Percentiles rank a stretch among this genome's conserved stretches.
Evolutionary conservation across 2,329 filamentous ascomycete species (phyloP).

Genomic region (Aureobasidium uvarum): DNA sequence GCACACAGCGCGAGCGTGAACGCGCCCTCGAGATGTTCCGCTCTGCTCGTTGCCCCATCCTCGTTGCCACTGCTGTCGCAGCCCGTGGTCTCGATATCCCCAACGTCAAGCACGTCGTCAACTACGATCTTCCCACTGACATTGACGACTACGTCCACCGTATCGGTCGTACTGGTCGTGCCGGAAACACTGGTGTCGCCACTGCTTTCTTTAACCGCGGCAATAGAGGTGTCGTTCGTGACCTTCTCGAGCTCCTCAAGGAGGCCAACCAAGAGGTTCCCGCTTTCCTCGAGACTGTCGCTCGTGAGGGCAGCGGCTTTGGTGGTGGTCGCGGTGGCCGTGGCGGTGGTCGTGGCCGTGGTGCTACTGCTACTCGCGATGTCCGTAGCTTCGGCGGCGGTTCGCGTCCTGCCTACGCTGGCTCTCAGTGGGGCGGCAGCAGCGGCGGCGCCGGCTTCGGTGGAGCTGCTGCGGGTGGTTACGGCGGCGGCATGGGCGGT

Average conservation of each 20-base stretch:
- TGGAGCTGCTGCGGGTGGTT: slow-evolving; percentile 39
- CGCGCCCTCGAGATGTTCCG: slow-evolving; percentile 97
- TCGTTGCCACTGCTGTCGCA: slow-evolving; percentile 95
- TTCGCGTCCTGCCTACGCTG: slow-evolving; percentile 60
- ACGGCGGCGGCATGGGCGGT: slow-evolving; percentile 46
- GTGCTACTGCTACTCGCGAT: slow-evolving; percentile 72
- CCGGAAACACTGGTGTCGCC: slow-evolving; percentile 96
- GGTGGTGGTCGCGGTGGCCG: slow-evolving; percentile 65
- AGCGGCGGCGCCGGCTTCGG: slow-evolving; percentile 44
- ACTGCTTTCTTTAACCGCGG: slow-evolving; percentile 99
- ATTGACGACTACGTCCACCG: slow-evolving; percentile 99
- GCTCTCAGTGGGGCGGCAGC: slow-evolving; percentile 52
- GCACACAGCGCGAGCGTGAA: slow-evolving; percentile 98
- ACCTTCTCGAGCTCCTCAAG: slow-evolving; percentile 95
- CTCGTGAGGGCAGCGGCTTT: slow-evolving; percentile 82
- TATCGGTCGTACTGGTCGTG: slow-evolving; percentile 99
- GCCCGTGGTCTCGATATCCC: slow-evolving; percentile 85
- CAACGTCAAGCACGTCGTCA: slow-evolving; percentile 95
- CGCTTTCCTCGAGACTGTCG: slow-evolving; percentile 92
- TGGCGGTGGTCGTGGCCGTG: slow-evolving; percentile 70
- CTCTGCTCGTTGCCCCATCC: slow-evolving; percentile 88
- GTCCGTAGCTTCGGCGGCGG: slow-evolving; percentile 63
- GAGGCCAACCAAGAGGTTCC: slow-evolving; percentile 98
- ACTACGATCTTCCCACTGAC: slow-evolving; percentile 98
- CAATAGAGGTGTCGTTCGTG: slow-evolving; percentile 95